phyloP scores from a whole-genome alignment of 768 basidiomycete genomes.

The Rickenella mellea region DNA sequence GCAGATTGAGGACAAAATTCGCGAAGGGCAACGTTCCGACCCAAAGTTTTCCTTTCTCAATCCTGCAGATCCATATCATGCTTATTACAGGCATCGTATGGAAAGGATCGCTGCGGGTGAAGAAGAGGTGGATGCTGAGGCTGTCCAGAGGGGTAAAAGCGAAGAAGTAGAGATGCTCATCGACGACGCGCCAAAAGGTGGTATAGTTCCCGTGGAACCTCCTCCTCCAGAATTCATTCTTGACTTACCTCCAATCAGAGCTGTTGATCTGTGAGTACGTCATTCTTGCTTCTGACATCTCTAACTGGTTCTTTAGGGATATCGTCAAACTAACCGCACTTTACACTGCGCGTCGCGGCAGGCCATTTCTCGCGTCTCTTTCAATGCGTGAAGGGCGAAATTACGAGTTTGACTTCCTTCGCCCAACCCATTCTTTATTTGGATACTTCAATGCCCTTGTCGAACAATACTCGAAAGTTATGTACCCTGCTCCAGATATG shows the following conservation, averaged over 20 bases:
- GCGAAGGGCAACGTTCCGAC: constrained; percentile 92
- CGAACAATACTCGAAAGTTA: constrained; percentile 88
- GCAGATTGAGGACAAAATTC: constrained; percentile 93
- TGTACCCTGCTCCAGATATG: constrained; percentile 72
- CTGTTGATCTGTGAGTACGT: constrained; percentile 79
- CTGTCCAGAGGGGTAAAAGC: constrained; percentile 35
- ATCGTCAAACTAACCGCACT: constrained; percentile 94
- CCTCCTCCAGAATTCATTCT: constrained; percentile 75
- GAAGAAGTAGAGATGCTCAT: constrained; percentile 19
- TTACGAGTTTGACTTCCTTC: constrained; percentile 95
- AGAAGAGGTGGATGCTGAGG: constrained; percentile 54
- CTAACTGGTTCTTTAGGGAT: constrained; percentile 43
- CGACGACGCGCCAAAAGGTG: constrained; percentile 4
- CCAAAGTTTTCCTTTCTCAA: constrained; percentile 99
- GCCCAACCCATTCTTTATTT: constrained; percentile 92
- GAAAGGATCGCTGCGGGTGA: constrained; percentile 68
- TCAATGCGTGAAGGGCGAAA: constrained; percentile 88
- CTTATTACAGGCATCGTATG: constrained; percentile 91
- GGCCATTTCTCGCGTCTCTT: constrained; percentile 74
- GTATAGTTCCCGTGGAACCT: constrained; percentile 55
- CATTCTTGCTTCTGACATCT: not conserved
- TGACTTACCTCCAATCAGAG: constrained; percentile 78
- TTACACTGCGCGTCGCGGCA: constrained; percentile 88
- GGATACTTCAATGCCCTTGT: constrained; percentile 96
- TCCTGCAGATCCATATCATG: constrained; percentile 94